A percentile compares a stretch with the other conserved stretches of the same genome.
Evolutionary conservation across 2,329 filamentous ascomycete genomes (phyloP).

Genomic region (Hortaea sp.): DNA sequence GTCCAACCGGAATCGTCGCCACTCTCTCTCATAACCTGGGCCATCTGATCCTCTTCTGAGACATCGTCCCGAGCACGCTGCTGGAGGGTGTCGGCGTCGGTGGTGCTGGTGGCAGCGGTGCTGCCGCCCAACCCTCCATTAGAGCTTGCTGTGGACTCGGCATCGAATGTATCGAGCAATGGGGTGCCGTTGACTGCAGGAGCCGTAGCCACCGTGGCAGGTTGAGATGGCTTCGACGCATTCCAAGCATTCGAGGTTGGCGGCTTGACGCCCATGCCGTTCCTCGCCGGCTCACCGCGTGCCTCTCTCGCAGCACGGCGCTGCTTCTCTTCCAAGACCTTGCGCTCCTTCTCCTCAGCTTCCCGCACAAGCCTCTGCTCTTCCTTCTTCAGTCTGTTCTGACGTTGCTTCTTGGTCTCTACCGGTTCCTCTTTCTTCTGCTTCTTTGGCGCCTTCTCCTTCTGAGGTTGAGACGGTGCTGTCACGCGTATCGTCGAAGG

Average conservation of each 20-base stretch:
- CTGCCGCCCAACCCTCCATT: constrained; percentile 25
- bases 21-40: constrained; percentile 37
- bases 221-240: constrained; percentile 10
- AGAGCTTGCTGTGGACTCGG: constrained; percentile 30
- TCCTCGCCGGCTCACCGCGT: constrained; percentile 74
- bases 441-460: constrained; percentile 48
- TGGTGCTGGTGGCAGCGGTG: constrained; percentile 29
- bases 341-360: constrained; percentile 69
- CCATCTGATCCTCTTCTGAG: constrained; percentile 53
- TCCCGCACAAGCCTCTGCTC: constrained; percentile 64
- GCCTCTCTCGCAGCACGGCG: constrained; percentile 69
- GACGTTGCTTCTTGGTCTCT: constrained; percentile 90
- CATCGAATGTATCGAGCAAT: constrained; percentile 43
- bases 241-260: constrained; percentile 48
- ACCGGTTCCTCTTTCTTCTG: constrained; percentile 48
- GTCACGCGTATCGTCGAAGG: constrained; percentile 73
- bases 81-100: constrained; percentile 16
- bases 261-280: constrained; percentile 49
- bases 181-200: constrained; percentile 12
- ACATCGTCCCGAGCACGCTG: constrained; percentile 35
- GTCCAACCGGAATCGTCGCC: constrained; percentile 49
- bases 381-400: constrained; percentile 83
- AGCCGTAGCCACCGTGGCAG: constrained; percentile 13
- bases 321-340: constrained; percentile 69
- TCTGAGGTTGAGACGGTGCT: constrained; percentile 47